These are phyloP conservation scores for Neofusicoccum sp. DNA, from an alignment of 2,329 filamentous ascomycete genomes.

Conservation along the genomic window DNA sequence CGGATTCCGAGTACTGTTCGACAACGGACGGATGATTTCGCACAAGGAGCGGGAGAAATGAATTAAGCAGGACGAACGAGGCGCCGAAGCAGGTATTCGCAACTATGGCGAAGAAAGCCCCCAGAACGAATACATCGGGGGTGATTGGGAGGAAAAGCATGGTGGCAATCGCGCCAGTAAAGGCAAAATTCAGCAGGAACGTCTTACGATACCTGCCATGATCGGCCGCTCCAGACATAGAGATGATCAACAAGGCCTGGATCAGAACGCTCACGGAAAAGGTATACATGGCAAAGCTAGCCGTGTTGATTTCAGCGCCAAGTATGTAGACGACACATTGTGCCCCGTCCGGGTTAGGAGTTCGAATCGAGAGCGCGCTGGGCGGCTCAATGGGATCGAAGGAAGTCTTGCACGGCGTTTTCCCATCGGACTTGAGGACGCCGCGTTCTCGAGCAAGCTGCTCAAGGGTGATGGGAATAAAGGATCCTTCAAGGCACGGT, in stretches of 20 bases:
- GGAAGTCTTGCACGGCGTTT: conserved; percentile 65
- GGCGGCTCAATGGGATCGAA: conserved; percentile 26
- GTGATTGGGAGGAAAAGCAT: conserved; percentile 84
- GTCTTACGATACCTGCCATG: conserved; percentile 87
- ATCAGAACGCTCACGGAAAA: conserved; percentile 90
- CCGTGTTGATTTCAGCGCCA: conserved; percentile 87
- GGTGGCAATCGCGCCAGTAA: conserved; percentile 74
- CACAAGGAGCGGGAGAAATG: conserved; percentile 87
- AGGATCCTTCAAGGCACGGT: conserved; percentile 61
- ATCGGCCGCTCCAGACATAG: conserved; percentile 93
- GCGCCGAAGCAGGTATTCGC: conserved; percentile 94
- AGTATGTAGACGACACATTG: conserved; percentile 83
- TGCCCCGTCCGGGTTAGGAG: conserved; percentile 25
- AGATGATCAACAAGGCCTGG: conserved; percentile 88
- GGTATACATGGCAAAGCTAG: conserved; percentile 97
- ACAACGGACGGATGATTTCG: conserved; percentile 69
- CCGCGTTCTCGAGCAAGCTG: conserved; percentile 91
- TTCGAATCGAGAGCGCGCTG: conserved; percentile 21
- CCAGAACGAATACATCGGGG: conserved; percentile 74
- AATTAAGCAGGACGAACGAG: conserved; percentile 93
- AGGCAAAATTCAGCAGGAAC: conserved; percentile 80
- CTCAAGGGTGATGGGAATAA: conserved; percentile 93
- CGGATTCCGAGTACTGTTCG: conserved; percentile 14
- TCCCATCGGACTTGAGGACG: conserved; percentile 75
- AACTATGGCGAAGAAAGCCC: conserved; percentile 79